phyloP scores from a whole-genome alignment of 805 yeast species.

The Metschnikowia amazonensis region DNA sequence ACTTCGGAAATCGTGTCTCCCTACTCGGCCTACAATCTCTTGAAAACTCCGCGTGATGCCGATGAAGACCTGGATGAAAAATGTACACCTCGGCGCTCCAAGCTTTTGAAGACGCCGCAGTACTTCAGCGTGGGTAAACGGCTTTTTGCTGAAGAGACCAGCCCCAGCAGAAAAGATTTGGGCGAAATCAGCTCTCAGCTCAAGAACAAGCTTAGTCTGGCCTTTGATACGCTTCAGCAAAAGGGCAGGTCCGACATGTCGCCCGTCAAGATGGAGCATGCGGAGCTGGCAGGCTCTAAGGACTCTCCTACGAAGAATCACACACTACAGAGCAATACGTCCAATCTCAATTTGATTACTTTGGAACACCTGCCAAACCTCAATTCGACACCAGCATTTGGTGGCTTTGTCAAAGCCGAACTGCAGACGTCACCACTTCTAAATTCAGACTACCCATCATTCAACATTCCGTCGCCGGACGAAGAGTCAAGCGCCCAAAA shows the following conservation, averaged over 20 bases:
- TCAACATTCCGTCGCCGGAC: slow-evolving; percentile 29
- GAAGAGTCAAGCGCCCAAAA: slow-evolving; percentile 44
- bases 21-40: slow-evolving; percentile 20
- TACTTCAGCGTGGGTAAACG: slow-evolving; percentile 38
- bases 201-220: slow-evolving; percentile 35
- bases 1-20: slow-evolving; percentile 28
- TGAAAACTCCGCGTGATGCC: slow-evolving; percentile 33
- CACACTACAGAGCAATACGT: slow-evolving; percentile 4
- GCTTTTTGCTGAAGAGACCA: slow-evolving; percentile 30
- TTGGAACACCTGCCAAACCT: slow-evolving; percentile 1
- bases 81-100: slow-evolving; percentile 19
- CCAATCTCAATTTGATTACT: neutral
- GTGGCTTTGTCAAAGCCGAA: slow-evolving; percentile 1
- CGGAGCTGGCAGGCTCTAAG: slow-evolving; percentile 10
- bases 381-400: slow-evolving; percentile 1
- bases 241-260: slow-evolving; percentile 14
- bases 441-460: neutral
- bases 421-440: neutral
- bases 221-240: slow-evolving; percentile 38
- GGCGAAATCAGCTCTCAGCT: slow-evolving; percentile 38
- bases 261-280: slow-evolving; percentile 24
- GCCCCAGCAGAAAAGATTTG: slow-evolving; percentile 30
- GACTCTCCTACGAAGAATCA: slow-evolving; percentile 23
- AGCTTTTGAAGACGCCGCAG: slow-evolving; percentile 38
- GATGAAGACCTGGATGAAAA: slow-evolving; percentile 32